These are phyloP conservation scores for Omphalea diandra DNA, from an alignment of 441 rosid species.

Conservation along the genomic window DNA sequence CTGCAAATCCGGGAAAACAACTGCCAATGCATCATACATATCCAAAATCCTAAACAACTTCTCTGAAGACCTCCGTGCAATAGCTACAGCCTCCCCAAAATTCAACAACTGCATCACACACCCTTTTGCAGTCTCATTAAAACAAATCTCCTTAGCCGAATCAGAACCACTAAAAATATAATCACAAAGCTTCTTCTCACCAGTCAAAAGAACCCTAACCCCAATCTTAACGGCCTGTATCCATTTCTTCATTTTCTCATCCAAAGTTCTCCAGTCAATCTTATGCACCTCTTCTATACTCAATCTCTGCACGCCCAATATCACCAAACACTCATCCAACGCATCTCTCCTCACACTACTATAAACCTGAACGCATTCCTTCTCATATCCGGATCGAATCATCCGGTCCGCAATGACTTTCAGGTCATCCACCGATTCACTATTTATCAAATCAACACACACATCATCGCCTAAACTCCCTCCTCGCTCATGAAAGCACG, in stretches of 20 bases:
- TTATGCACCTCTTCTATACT: slow-evolving; percentile 96
- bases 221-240: slow-evolving; percentile 78
- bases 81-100: slow-evolving; percentile 87
- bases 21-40: slow-evolving; percentile 79
- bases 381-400: slow-evolving; percentile 83
- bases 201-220: slow-evolving; percentile 64
- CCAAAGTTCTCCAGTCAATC: slow-evolving; percentile 85
- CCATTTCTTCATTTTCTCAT: slow-evolving; percentile 99
- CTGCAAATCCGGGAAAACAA: slow-evolving; percentile 53
- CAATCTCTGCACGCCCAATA: slow-evolving; percentile 81
- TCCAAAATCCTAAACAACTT: slow-evolving; percentile 90
- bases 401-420: slow-evolving; percentile 85
- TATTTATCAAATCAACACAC: slow-evolving; percentile 72
- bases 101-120: slow-evolving; percentile 84
- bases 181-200: slow-evolving; percentile 87
- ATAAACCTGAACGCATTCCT: slow-evolving; percentile 91
- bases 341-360: slow-evolving; percentile 73
- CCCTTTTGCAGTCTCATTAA: slow-evolving; percentile 80
- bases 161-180: slow-evolving; percentile 61
- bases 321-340: slow-evolving; percentile 76
- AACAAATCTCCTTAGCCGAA: slow-evolving; percentile 63
- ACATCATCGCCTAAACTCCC: slow-evolving; percentile 72
- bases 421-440: slow-evolving; percentile 59
- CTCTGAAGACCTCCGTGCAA: slow-evolving; percentile 80
- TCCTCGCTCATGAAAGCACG: slow-evolving; percentile 80